phyloP scores from a whole-genome alignment of 805 yeast genomes.

The Kurtzmaniella fragi region DNA sequence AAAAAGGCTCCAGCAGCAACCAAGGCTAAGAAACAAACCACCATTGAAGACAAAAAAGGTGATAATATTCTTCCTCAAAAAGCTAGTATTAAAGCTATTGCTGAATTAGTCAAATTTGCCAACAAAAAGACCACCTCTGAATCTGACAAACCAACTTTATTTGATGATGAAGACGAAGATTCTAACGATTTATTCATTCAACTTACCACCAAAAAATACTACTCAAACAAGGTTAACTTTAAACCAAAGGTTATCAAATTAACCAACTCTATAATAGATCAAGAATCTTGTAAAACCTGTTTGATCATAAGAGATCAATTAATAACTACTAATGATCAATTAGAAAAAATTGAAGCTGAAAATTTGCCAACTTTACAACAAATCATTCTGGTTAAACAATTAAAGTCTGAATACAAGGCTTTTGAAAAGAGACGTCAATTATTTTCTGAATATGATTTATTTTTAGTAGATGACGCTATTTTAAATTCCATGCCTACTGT shows the following conservation, averaged over 20 bases:
- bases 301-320: conserved; percentile 62
- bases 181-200: conserved; percentile 54
- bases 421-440: conserved; percentile 83
- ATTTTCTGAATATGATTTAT: conserved; percentile 61
- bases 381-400: conserved; percentile 66
- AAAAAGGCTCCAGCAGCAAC: conserved; percentile 4
- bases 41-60: neutral
- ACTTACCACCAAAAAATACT: conserved; percentile 60
- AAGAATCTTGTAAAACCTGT: conserved; percentile 51
- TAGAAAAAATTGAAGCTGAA: conserved; percentile 43
- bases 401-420: conserved; percentile 83
- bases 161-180: conserved; percentile 46
- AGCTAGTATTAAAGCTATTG: conserved; percentile 43
- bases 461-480: conserved; percentile 80
- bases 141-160: conserved; percentile 43
- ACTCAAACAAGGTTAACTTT: conserved; percentile 52
- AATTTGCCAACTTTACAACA: conserved; percentile 42
- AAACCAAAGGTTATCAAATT: conserved; percentile 50
- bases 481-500: conserved; percentile 76
- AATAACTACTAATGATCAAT: conserved; percentile 38
- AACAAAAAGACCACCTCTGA: conserved; percentile 44
- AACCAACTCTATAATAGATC: conserved; percentile 37
- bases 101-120: conserved; percentile 62
- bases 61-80: conserved; percentile 4
- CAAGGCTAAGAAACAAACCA: conserved; percentile 1